Evolutionary conservation across 1,139 yeast genomes (phyloP), one percentile per base, ranked within the genome.

Genomic region (Taphrina pruni): DNA sequence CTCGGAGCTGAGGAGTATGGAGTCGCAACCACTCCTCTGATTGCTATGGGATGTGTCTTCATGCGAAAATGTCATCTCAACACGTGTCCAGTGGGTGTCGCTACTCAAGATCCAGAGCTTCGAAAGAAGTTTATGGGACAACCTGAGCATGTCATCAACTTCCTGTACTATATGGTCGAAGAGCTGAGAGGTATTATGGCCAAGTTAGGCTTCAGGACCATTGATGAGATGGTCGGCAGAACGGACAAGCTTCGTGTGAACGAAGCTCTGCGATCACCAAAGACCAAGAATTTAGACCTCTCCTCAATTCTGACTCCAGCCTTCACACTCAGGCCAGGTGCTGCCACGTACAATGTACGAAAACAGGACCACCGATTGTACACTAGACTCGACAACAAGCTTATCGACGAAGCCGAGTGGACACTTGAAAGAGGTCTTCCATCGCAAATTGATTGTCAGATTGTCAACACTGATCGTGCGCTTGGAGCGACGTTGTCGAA

Each of bases 1-100:
- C 84, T 94, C 60, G 99, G 99, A 79, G 99, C 99, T 68, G 99
- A 94, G 80, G 97, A 95, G 78, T 94, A 96, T 90, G 97, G 98
- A 50, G 89, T 94, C 77, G 99, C 99, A 50, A 94, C 99, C 50
- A 88, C 97, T 74, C 98, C 99, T 66, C 86, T 94, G 79, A 93
- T 94, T 76, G 96, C 98, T 62, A 87, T 93, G 93, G 98, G 98
- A 70, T 94, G 99, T 84, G 88, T 93, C 77, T 88, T 91, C 90
- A 88, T 93, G 90, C 85, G 97, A 80, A 90, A 88, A 82, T 93
- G 98, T 26, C 97, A 94, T 78, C 82, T 89, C 73, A 90, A 91
- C 80, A 87, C 97, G 58, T 94, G 99, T 81, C 97, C 99, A 48
- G 98, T 93, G 68, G 99, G 99, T 81, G 90, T 94, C 82, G 99